These are phyloP conservation scores for Russula foetens DNA, from an alignment of 768 basidiomycete species.

Conservation along the genomic window DNA sequence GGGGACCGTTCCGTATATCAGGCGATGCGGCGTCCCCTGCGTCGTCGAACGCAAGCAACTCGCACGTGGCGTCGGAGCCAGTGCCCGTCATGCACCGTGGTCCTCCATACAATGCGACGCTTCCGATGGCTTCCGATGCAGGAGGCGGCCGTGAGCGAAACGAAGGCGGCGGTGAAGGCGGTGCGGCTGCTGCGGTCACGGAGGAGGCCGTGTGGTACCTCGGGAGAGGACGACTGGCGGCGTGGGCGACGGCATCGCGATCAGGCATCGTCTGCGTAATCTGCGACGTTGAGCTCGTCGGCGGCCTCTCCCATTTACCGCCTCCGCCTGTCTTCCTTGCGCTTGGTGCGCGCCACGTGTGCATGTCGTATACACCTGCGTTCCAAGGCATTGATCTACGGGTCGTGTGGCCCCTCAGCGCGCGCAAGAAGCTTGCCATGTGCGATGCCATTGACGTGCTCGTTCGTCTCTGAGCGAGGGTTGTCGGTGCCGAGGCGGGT, in stretches of 20 bases:
- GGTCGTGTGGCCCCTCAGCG: slow-evolving; percentile 16
- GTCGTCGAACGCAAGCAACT: not conserved
- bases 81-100: too few relatives aligned
- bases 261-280: not conserved
- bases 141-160: not conserved
- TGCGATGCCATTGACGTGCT: slow-evolving; percentile 15
- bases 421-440: slow-evolving; percentile 20
- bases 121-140: not conserved
- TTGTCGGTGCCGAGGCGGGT: slow-evolving; percentile 5
- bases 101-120: not conserved
- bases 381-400: slow-evolving; percentile 19
- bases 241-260: not conserved
- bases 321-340: slow-evolving; percentile 17
- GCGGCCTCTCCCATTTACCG: not conserved
- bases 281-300: not conserved
- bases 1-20: slow-evolving; percentile 7
- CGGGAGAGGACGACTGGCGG: not conserved
- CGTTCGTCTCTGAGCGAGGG: slow-evolving; percentile 12
- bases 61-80: not conserved
- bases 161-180: not conserved
- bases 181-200: not conserved
- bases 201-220: not conserved
- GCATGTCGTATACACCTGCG: slow-evolving; percentile 19
- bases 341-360: slow-evolving; percentile 19
- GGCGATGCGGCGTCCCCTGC: not conserved